These are phyloP conservation scores for Leccinum aurantiacum DNA, from an alignment of 768 basidiomycete genomes.

Conservation along the genomic window DNA sequence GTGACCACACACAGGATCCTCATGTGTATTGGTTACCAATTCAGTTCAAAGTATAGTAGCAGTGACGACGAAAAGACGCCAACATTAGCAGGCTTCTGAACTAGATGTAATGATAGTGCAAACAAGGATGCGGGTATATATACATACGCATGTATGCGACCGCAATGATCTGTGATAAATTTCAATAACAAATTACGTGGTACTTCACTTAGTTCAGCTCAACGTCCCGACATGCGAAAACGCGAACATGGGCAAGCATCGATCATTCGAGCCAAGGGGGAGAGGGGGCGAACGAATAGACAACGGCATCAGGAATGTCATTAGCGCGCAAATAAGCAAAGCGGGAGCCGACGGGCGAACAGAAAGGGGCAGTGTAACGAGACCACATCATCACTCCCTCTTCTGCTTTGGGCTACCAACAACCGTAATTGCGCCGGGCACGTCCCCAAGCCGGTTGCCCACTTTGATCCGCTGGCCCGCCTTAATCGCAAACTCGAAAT, in stretches of 20 bases:
- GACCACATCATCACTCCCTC: constrained; percentile 22
- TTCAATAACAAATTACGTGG: constrained; percentile 5
- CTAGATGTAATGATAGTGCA: not conserved
- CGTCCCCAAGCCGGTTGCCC: constrained; percentile 77
- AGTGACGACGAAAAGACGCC: too few species aligned
- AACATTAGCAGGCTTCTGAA: not conserved
- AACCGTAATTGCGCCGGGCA: constrained; percentile 16
- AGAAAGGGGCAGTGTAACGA: not conserved
- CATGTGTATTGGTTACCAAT: too few species aligned
- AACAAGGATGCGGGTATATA: constrained; percentile 20
- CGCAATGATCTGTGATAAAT: constrained; percentile 9
- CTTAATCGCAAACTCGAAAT: constrained; percentile 75
- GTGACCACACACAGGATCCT: too few species aligned
- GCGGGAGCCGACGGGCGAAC: not conserved
- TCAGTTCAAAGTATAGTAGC: too few species aligned
- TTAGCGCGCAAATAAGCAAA: not conserved
- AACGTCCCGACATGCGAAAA: not conserved
- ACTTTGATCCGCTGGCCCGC: constrained; percentile 86
- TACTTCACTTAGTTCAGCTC: not conserved
- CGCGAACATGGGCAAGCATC: not conserved
- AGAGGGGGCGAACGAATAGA: not conserved
- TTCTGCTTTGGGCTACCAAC: constrained; percentile 36
- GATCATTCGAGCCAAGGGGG: not conserved
- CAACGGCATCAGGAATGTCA: not conserved
- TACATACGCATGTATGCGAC: not conserved